A percentile compares a stretch with the other conserved stretches of the same genome.
These are phyloP conservation scores for Cystodermella granulosa DNA, from an alignment of 1,284 basidiomycete genomes.

Conservation along the genomic window DNA sequence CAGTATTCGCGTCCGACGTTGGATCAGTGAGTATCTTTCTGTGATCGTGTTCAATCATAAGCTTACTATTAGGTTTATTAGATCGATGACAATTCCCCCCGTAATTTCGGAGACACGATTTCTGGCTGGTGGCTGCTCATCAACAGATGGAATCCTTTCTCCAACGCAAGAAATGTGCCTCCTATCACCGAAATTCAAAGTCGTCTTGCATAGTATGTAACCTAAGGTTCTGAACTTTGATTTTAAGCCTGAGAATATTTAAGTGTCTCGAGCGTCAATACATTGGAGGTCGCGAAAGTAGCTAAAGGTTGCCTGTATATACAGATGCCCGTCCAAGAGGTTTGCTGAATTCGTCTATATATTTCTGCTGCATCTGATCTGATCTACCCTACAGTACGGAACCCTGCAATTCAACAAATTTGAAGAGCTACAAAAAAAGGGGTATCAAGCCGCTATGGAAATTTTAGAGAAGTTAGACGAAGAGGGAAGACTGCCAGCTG, in stretches of 20 bases:
- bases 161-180: conserved; percentile 74
- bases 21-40: conserved; percentile 62
- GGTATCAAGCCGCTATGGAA: conserved; percentile 71
- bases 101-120: conserved; percentile 91
- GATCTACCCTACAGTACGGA: conserved; percentile 51
- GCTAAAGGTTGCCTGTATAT: conserved; percentile 87
- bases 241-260: conserved; percentile 8
- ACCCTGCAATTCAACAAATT: conserved; percentile 77
- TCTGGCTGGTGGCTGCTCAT: conserved; percentile 96
- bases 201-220: conserved; percentile 84
- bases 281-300: conserved; percentile 89
- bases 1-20: conserved; percentile 94
- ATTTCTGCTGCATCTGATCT: neutral
- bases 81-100: conserved; percentile 92
- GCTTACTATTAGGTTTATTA: conserved; percentile 13
- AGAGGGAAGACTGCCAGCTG: conserved; percentile 74
- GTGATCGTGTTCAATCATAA: neutral
- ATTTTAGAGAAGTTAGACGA: conserved; percentile 77
- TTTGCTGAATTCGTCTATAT: conserved; percentile 27
- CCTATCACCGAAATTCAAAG: conserved; percentile 96
- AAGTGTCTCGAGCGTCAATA: conserved; percentile 93
- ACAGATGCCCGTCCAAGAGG: conserved; percentile 90
- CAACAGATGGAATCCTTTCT: conserved; percentile 91
- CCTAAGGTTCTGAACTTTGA: neutral
- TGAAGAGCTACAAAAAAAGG: conserved; percentile 79